Evolutionary conservation across 805 yeast species (phyloP).

Genomic region (Saccharomycopsis sp.): DNA sequence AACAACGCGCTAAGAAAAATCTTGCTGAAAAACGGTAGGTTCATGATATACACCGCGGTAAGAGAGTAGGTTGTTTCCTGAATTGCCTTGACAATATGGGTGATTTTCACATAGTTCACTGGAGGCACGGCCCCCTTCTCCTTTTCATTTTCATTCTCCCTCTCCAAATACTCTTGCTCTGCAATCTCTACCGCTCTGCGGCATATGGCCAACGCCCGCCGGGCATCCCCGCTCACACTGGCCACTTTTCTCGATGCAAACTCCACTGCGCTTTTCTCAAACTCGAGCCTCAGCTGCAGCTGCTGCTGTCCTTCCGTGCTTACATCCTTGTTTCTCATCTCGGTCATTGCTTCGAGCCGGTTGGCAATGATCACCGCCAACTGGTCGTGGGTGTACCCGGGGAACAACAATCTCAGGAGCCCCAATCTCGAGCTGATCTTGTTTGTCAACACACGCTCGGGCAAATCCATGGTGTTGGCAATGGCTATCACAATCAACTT

Average conservation of each 20-base stretch:
- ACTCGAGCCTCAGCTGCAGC: conserved; percentile 35
- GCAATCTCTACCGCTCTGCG: conserved; percentile 86
- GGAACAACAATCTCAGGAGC: conserved; percentile 72
- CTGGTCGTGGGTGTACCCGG: conserved; percentile 79
- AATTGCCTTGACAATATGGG: conserved; percentile 72
- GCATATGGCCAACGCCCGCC: conserved; percentile 83
- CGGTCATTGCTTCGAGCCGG: conserved; percentile 47
- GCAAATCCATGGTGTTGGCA: conserved; percentile 96
- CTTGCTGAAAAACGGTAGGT: conserved; percentile 61
- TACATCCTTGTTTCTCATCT: conserved; percentile 26
- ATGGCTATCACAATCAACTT: conserved; percentile 83
- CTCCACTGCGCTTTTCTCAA: conserved; percentile 68
- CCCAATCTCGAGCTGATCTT: conserved; percentile 91
- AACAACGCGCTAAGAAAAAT: conserved; percentile 63
- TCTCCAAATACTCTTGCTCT: conserved; percentile 45
- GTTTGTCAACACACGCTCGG: conserved; percentile 79
- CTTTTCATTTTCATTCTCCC: conserved; percentile 20
- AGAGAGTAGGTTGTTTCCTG: conserved; percentile 75
- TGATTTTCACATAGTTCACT: conserved; percentile 50
- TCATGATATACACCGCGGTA: conserved; percentile 43
- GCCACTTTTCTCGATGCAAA: conserved; percentile 93
- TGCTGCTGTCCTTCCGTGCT: conserved; percentile 25
- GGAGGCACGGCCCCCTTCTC: conserved; percentile 25
- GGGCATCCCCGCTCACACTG: conserved; percentile 94
- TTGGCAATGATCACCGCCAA: conserved; percentile 65